Percentiles rank a stretch among this genome's conserved stretches.
Evolutionary conservation across 139 green algal species (phyloP).

Genomic region (Volvox africanus): DNA sequence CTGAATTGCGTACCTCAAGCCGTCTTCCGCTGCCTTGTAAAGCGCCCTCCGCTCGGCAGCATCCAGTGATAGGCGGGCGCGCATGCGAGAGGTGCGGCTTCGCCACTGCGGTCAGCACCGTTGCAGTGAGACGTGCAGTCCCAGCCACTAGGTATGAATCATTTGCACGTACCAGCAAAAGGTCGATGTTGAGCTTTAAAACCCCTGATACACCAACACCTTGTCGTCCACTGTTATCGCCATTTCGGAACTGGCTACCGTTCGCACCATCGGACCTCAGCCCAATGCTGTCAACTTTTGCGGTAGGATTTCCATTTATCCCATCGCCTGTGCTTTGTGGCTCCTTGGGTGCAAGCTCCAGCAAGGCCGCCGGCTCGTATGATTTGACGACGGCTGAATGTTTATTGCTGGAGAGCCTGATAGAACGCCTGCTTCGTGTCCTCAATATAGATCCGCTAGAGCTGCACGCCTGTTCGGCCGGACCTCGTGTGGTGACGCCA

Average conservation of each 20-base stretch:
- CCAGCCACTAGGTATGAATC: background rate
- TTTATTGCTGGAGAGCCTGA: background rate
- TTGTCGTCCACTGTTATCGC: background rate
- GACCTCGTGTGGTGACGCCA: constrained; percentile 23
- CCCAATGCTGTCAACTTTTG: background rate
- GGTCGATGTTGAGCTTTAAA: constrained; percentile 89
- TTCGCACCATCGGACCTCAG: background rate
- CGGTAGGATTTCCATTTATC: background rate
- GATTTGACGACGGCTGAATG: background rate
- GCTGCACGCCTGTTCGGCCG: constrained; percentile 21
- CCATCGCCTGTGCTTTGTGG: background rate
- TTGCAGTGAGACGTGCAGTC: background rate
- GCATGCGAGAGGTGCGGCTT: constrained; percentile 22
- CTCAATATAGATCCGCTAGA: background rate
- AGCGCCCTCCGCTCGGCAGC: background rate
- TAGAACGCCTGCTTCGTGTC: no score
- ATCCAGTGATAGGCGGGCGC: background rate
- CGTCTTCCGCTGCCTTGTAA: background rate
- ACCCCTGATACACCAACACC: constrained; percentile 44
- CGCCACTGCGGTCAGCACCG: constrained; percentile 37
- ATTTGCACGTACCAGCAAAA: constrained; percentile 70
- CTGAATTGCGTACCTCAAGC: background rate
- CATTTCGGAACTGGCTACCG: no score
- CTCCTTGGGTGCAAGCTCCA: background rate
- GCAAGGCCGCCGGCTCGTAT: background rate